Conservation (phyloP, 441 rosid genomes). For the Populus hybrid region DNA sequence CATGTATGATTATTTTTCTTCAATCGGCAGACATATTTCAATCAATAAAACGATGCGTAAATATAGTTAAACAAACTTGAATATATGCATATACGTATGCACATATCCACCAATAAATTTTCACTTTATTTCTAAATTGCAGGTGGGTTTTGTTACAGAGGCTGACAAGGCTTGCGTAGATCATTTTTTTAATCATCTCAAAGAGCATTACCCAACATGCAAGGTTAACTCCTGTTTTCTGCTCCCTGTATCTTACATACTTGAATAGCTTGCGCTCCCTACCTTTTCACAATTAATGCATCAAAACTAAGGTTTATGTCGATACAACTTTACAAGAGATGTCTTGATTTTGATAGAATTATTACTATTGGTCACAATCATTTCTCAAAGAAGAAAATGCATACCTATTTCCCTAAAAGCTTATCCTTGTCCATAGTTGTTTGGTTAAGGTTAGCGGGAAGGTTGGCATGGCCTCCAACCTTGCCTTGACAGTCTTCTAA, state of each 20-base stretch:
- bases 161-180: not conserved
- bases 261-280: not conserved
- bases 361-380: too few species aligned
- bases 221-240: not conserved
- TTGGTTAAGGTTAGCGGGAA: not conserved
- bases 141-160: not conserved
- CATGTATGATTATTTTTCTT: not conserved
- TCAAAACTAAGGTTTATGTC: not conserved
- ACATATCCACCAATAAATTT: not conserved
- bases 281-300: not conserved
- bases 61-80: not conserved
- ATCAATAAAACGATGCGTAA: not conserved
- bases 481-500: not conserved
- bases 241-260: not conserved
- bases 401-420: not conserved
- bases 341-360: not conserved
- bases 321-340: not conserved
- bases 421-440: not conserved
- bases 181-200: not conserved
- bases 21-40: not conserved
- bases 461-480: not conserved
- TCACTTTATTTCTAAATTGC: not conserved
- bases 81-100: not conserved
- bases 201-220: not conserved
- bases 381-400: not conserved